Evolutionary conservation across 352 stramenopile species (phyloP), one percentile per base, ranked within the genome.

Genomic region (Peronospora belbahrii): DNA sequence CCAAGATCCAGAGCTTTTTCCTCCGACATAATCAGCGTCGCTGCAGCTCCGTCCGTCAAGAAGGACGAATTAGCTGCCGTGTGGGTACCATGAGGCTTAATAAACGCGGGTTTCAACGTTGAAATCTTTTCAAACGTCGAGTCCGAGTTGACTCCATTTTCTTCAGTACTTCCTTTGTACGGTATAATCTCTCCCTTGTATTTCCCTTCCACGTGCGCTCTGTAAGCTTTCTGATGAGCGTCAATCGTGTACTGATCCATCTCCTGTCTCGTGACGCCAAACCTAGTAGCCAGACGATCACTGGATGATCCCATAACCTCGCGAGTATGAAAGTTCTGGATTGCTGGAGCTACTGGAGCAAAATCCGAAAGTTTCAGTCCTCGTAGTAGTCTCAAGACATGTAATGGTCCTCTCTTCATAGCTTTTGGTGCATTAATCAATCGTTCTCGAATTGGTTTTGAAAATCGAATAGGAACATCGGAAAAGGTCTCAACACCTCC

Each of bases 271-370:
- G 87, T 96, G 17, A 99, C 85, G 42, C 95, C 95, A 67, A 98
- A 98, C 10, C 83, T 77, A 8, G 85, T 83, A 2, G 86, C 72
- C 3, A 99, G 72, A 20, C 95, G 86, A 76, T 99, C 96, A 36
- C 76, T 96, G 15, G 75, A 96, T 41, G 97, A 94, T n/a, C 96
- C 96, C 96, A 99, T 99, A 19, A 99, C 85, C 70, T 99, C 96
- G 32, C 90, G 94, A 9, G 96, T 99, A 44, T 97, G 97, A 65
- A 98, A 99, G 70, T 99, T 99, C 41, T 96, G 89, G 68, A 99
- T 99, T 2, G 95, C 94, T 2, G 96, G 96, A 0, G 95, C 93
- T 45, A 99, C 96, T 0, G 97, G 85, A 2, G 79, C 76, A 46
- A 94, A 69, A 49, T 96, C 87, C 39, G 79, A 77, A 39, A 92